These are phyloP conservation scores for Rhizopus stolonifer DNA, from an alignment of 371 early-diverging fungal genomes.

Conservation along the genomic window DNA sequence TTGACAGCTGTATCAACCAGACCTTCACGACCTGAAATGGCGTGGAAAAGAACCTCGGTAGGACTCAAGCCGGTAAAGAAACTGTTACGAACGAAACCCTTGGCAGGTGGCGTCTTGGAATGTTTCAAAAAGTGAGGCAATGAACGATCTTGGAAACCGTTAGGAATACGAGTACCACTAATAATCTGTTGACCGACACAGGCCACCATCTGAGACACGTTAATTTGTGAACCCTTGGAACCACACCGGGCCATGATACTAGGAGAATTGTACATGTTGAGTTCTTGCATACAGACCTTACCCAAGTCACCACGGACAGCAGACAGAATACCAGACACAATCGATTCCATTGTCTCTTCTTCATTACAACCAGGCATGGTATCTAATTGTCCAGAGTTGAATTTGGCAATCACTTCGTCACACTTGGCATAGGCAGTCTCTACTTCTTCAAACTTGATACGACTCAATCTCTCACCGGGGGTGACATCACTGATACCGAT, in stretches of 20 bases:
- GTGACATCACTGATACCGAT: slow-evolving; percentile 99
- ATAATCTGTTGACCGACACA: slow-evolving; percentile 99
- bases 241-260: slow-evolving; percentile 96
- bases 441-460: slow-evolving; percentile 82
- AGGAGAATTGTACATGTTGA: slow-evolving; percentile 95
- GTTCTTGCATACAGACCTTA: slow-evolving; percentile 91
- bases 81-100: slow-evolving; percentile 98
- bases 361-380: slow-evolving; percentile 87
- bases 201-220: slow-evolving; percentile 99
- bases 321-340: slow-evolving; percentile 89
- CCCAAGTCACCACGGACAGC: slow-evolving; percentile 97
- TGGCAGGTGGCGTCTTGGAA: slow-evolving; percentile 87
- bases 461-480: slow-evolving; percentile 75
- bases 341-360: slow-evolving; percentile 89
- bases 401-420: slow-evolving; percentile 78
- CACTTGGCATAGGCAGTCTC: slow-evolving; percentile 82
- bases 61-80: slow-evolving; percentile 97
- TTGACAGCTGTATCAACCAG: slow-evolving; percentile 99
- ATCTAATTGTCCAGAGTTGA: slow-evolving; percentile 73
- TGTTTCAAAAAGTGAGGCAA: slow-evolving; percentile 96
- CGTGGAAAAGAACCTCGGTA: slow-evolving; percentile 99
- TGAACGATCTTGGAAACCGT: slow-evolving; percentile 96
- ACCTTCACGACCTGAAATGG: slow-evolving; percentile 99
- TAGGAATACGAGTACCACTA: slow-evolving; percentile 94
- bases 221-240: slow-evolving; percentile 83